These are phyloP conservation scores for Dendrobium nobile DNA, from an alignment of 106 monocot genomes.

Conservation along the genomic window DNA sequence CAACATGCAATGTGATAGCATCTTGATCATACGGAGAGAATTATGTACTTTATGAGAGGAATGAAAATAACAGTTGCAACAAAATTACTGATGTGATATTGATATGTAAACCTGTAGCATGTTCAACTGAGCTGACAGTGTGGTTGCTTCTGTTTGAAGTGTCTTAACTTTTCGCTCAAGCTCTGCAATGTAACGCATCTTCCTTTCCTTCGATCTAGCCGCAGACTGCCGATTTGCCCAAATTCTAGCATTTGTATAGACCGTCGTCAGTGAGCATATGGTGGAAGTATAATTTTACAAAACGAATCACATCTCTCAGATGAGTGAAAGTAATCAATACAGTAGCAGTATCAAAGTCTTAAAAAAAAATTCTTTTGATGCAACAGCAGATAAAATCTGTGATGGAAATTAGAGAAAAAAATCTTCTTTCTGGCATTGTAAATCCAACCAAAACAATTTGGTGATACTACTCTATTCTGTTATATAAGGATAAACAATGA, in stretches of 20 bases:
- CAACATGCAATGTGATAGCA: neutral
- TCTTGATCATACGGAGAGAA: neutral
- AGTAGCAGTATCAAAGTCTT: neutral
- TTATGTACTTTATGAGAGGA: neutral
- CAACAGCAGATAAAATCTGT: neutral
- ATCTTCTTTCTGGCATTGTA: neutral
- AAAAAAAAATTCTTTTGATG: neutral
- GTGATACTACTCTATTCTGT: neutral
- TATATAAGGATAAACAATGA: neutral
- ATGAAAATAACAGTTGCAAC: neutral
- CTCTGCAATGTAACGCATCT: slow-evolving; percentile 86
- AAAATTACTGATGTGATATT: neutral
- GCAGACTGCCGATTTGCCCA: slow-evolving; percentile 98
- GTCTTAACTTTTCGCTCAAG: slow-evolving; percentile 73
- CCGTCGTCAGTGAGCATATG: neutral
- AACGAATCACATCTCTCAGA: neutral
- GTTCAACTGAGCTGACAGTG: slow-evolving; percentile 65
- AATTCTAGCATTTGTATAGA: slow-evolving; percentile 39
- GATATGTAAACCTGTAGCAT: slow-evolving; percentile 62
- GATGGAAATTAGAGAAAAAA: neutral
- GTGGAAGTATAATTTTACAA: neutral
- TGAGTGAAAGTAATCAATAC: neutral
- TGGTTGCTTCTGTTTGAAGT: slow-evolving; percentile 83
- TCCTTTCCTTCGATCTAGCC: slow-evolving; percentile 93
- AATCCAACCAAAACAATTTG: neutral